Evolutionary conservation across 345 rosid species (phyloP).

Genomic region (Ricinus communis): DNA sequence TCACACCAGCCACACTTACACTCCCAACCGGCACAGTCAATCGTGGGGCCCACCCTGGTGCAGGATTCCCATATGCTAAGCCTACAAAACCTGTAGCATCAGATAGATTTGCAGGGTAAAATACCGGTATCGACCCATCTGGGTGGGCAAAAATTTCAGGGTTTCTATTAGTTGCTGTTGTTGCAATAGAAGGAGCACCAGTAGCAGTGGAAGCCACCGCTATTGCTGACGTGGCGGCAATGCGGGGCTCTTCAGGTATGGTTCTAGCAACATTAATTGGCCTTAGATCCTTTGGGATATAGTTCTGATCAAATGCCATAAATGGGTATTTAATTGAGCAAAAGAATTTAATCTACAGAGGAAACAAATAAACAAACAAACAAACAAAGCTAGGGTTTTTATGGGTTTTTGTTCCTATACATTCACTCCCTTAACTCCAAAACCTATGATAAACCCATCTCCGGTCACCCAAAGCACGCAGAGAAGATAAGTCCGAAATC

Average conservation of each 20-base stretch:
- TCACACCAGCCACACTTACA: constrained; percentile 36
- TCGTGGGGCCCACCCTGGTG: constrained; percentile 41
- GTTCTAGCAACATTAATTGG: constrained; percentile 43
- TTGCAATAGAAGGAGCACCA: constrained; percentile 4
- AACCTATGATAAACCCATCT: constrained; percentile 16
- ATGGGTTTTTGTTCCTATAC: constrained; percentile 16
- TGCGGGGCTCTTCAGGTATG: constrained; percentile 49
- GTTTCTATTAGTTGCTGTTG: constrained; percentile 21
- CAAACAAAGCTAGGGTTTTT: constrained; percentile 28
- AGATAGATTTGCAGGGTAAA: constrained; percentile 41
- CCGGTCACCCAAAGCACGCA: background rate
- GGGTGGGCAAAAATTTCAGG: constrained; percentile 33
- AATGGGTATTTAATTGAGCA: constrained; percentile 1
- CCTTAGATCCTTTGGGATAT: constrained; percentile 43
- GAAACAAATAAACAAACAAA: constrained; percentile 20
- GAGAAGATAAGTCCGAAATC: background rate
- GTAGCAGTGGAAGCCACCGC: constrained; percentile 1
- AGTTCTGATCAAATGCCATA: constrained; percentile 70
- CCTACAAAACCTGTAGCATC: constrained; percentile 47
- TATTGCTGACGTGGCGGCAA: no score
- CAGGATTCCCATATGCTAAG: constrained; percentile 43
- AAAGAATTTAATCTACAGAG: constrained; percentile 7
- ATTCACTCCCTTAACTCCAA: constrained; percentile 4
- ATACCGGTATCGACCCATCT: constrained; percentile 41
- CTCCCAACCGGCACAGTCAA: constrained; percentile 38